Conservation (phyloP, 176 grass and related monocot species). For the Avena eriantha region DNA sequence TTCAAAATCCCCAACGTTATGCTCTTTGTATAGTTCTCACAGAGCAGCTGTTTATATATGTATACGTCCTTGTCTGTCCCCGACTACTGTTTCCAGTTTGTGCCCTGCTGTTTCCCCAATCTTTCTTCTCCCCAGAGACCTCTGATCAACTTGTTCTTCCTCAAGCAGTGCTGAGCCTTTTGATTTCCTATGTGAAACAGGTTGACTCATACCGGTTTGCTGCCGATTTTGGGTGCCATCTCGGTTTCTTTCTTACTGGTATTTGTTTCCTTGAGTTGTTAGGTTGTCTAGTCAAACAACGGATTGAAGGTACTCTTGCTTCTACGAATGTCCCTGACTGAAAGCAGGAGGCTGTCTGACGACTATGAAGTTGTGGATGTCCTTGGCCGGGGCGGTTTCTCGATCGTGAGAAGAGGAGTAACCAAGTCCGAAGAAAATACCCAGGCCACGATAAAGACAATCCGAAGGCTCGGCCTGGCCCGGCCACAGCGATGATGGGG, state of each 20-base stretch:
- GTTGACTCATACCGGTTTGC: neutral
- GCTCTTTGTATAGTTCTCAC: constrained; percentile 26
- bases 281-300: neutral
- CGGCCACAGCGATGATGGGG: constrained; percentile 33
- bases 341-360: constrained; percentile 59
- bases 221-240: neutral
- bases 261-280: neutral
- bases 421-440: constrained; percentile 54
- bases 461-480: constrained; percentile 63
- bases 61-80: constrained; percentile 36
- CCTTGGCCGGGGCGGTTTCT: constrained; percentile 71
- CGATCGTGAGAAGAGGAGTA: constrained; percentile 68
- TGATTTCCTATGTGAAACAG: constrained; percentile 24
- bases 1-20: constrained; percentile 31
- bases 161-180: neutral
- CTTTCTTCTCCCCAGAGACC: constrained; percentile 14
- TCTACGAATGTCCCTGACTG: constrained; percentile 49
- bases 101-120: constrained; percentile 33
- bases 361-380: constrained; percentile 64
- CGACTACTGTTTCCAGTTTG: constrained; percentile 44
- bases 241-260: neutral
- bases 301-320: neutral
- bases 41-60: constrained; percentile 20
- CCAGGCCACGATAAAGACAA: constrained; percentile 67
- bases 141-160: constrained; percentile 21